Evolutionary conservation across 2,329 filamentous ascomycete species (phyloP).

Genomic region (Xylariaceae sp.): DNA sequence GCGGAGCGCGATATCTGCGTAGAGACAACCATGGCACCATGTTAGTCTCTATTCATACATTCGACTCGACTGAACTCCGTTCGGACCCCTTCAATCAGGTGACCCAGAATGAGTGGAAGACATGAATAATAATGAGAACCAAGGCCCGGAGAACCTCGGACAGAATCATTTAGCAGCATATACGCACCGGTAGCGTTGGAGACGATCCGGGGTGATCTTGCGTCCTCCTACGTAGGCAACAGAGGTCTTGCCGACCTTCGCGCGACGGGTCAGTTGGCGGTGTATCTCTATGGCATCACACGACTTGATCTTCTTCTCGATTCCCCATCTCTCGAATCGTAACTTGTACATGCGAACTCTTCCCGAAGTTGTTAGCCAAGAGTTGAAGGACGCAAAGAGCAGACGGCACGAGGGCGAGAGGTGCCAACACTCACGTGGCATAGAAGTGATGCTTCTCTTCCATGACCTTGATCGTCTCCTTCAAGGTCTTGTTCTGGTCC

Average conservation of each 20-base stretch:
- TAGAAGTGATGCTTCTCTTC: conserved; percentile 48
- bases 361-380: conserved; percentile 12
- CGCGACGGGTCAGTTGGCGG: conserved; percentile 29
- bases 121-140: background rate
- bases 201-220: conserved; percentile 28
- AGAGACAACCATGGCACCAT: background rate
- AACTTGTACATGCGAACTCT: conserved; percentile 32
- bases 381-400: background rate
- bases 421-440: conserved; percentile 29
- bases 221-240: conserved; percentile 29
- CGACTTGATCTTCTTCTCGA: conserved; percentile 32
- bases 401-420: background rate
- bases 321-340: conserved; percentile 31
- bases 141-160: background rate
- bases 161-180: background rate
- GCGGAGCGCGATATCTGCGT: conserved; percentile 21
- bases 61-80: background rate
- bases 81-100: background rate
- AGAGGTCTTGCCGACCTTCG: conserved; percentile 28
- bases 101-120: background rate
- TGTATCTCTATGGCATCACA: conserved; percentile 31
- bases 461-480: conserved; percentile 30
- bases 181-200: conserved; percentile 28
- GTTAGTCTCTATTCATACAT: background rate
- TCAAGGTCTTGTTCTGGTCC: conserved; percentile 31